Conservation (phyloP, 73 alveolate genomes). For the Effrenium voratum region DNA sequence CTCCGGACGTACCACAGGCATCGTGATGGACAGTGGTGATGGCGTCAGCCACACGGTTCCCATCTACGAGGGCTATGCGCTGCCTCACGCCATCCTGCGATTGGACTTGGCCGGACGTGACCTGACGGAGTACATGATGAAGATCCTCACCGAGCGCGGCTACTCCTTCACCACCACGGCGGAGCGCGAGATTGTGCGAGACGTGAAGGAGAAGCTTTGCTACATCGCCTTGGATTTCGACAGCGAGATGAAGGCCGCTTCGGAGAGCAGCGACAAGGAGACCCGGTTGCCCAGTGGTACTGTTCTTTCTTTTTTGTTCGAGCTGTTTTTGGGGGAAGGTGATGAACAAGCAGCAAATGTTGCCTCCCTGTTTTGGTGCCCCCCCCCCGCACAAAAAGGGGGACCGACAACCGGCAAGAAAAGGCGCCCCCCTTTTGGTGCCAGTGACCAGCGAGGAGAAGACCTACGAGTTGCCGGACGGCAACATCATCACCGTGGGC, state of each 20-base stretch:
- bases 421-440: no score
- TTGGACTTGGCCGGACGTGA: slow-evolving; percentile 97
- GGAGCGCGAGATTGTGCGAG: slow-evolving; percentile 98
- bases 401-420: no score
- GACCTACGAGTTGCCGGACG: slow-evolving; percentile 97
- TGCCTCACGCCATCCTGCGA: slow-evolving; percentile 97
- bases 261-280: slow-evolving; percentile 62
- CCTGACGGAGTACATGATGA: slow-evolving; percentile 96
- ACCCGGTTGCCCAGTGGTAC: no score
- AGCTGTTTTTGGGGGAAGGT: no score
- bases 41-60: slow-evolving; percentile 97
- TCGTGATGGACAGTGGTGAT: slow-evolving; percentile 95
- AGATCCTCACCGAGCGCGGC: slow-evolving; percentile 97
- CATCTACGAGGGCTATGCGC: slow-evolving; percentile 96
- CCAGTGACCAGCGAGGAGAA: no score
- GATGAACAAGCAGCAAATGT: no score
- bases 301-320: no score
- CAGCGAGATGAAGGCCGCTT: slow-evolving; percentile 97
- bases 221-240: slow-evolving; percentile 97
- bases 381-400: no score
- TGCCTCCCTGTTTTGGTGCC: no score
- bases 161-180: slow-evolving; percentile 97
- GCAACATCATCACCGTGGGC: slow-evolving; percentile 96
- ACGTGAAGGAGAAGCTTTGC: slow-evolving; percentile 98
- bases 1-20: slow-evolving; percentile 98